Base-by-base conservation (phyloP, 1,139 yeast species). In the Diutina scorzettiae region DNA sequence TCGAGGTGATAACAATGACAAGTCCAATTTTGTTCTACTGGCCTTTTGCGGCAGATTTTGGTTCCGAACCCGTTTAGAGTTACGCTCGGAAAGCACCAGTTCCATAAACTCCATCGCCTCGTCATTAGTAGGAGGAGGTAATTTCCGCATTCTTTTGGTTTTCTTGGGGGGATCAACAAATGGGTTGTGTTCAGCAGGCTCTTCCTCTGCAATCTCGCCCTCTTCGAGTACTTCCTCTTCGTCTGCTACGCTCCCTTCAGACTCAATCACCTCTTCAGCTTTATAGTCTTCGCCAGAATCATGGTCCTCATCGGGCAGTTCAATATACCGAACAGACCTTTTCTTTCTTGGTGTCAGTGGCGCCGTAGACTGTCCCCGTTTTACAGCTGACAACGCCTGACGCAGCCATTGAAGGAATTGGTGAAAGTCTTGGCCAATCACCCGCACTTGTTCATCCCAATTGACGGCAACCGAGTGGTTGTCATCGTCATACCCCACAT, bases 71-170 rank as follows among this genome's bases (percentile, higher is more conserved):
- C 57, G 53, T 3, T 60, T 49, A 21, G 54, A 56, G 41, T 60
- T 62, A 20, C 55, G 46, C 0, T 65, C 64, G 6, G 63, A 58
- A 27, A 63, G 53, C 31, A 62, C 56, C 16, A 54, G 47, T 16
- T 53, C 52, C 42, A 60, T 53, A 37, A 51, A 51, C 36, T 49
- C 44, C 42, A 40, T 12, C 9, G 25, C 25, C 7, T 34, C 39
- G 11, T 34, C 39, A 9, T 21, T 14, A 4, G 25, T 11, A 5
- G 8, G 16, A n/a, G 28, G 20, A 3, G 37, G 7, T n/a, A 9
- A 17, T 12, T 8, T 4, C n/a, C 37, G 34, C 46, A 45, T 20
- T 49, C 45, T 8, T 39, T 43, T 6, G 40, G 47, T 36, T 7
- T 21, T 12, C 12, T 46, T 46, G 14, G 45, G 37, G 16, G 39